phyloP scores from a whole-genome alignment of 345 rosid genomes.

The Turritis glabra region DNA sequence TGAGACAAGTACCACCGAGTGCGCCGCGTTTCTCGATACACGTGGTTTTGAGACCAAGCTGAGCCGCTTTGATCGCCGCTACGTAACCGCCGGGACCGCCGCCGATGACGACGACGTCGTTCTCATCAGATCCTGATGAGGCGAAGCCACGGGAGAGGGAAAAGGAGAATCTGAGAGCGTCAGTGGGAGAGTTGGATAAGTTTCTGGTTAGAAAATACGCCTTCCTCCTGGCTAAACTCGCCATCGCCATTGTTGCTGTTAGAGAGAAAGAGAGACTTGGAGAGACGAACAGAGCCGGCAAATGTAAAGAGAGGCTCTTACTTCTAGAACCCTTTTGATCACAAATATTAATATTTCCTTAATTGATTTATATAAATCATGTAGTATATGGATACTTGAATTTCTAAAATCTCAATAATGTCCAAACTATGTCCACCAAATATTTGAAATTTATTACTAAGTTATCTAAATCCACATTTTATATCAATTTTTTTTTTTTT shows the following conservation, averaged over 20 bases:
- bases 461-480: neutral
- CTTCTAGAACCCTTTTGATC: neutral
- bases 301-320: constrained; percentile 19
- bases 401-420: neutral
- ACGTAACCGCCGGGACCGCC: constrained; percentile 97
- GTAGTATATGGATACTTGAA: neutral
- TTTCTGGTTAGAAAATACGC: constrained; percentile 53
- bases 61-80: constrained; percentile 93
- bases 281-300: constrained; percentile 34
- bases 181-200: constrained; percentile 45
- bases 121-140: constrained; percentile 77
- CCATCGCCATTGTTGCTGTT: constrained; percentile 66
- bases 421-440: neutral
- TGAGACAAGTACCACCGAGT: constrained; percentile 93
- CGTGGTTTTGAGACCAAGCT: constrained; percentile 86
- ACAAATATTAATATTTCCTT: constrained; percentile 20
- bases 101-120: constrained; percentile 86
- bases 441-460: constrained; percentile 13
- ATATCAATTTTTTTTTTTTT: too few relatives aligned
- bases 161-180: constrained; percentile 51
- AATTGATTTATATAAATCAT: too few relatives aligned
- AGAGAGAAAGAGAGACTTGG: constrained; percentile 13
- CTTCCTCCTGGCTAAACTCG: constrained; percentile 67
- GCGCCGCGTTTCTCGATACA: constrained; percentile 91
- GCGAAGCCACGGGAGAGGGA: constrained; percentile 72